A percentile compares a stretch with the other conserved stretches of the same genome.
Evolutionary conservation across 2,329 filamentous ascomycete species (phyloP).

Genomic region (Albifimbria verrucaria): DNA sequence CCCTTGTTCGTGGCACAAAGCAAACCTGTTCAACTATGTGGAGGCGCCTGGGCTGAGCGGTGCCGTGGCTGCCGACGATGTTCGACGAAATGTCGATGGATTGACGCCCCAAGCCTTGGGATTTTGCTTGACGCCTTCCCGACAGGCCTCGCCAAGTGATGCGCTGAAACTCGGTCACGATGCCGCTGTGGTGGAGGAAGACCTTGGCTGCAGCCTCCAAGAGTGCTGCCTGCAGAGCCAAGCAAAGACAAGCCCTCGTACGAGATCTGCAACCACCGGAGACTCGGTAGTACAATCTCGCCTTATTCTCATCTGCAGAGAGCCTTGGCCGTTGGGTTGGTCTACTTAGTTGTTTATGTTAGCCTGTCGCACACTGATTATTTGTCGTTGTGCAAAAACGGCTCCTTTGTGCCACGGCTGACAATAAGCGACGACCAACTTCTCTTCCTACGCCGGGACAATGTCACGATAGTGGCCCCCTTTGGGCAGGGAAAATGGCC

Average conservation of each 20-base stretch:
- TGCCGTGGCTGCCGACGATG: not conserved
- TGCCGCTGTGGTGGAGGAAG: not conserved
- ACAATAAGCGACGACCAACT: no score
- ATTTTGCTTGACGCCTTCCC: no score
- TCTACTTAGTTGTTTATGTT: no score
- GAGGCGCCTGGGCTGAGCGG: not conserved
- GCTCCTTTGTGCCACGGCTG: not conserved
- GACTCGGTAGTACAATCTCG: not conserved
- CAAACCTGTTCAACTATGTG: not conserved
- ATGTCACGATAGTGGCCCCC: no score
- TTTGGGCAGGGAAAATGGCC: no score
- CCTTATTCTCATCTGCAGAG: not conserved
- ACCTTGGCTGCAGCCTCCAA: no score
- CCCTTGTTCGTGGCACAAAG: no score
- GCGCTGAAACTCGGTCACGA: not conserved
- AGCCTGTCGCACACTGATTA: not conserved
- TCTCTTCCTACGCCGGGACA: no score
- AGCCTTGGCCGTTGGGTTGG: not conserved
- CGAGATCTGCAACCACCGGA: no score
- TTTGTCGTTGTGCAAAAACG: not conserved
- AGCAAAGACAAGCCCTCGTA: no score
- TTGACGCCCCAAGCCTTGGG: not conserved
- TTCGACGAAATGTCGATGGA: not conserved
- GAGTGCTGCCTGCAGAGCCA: not conserved
- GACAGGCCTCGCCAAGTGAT: not conserved